phyloP scores from a whole-genome alignment of 768 basidiomycete genomes.

The Boletus patriciae region DNA sequence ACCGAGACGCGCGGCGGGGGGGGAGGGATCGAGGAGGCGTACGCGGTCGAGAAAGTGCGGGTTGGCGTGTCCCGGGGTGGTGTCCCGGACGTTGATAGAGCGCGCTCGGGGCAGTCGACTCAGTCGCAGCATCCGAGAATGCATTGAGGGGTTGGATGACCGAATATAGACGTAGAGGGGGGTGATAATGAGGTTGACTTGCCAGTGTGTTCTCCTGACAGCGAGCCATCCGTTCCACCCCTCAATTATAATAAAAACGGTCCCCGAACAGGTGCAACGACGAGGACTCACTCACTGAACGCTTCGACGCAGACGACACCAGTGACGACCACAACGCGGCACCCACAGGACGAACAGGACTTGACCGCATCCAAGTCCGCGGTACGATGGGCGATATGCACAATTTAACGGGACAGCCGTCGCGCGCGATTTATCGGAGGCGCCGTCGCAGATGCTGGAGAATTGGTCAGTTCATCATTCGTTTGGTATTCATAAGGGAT shows the following conservation, averaged over 20 bases:
- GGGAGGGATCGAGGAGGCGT: slow-evolving; percentile 15
- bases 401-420: slow-evolving; percentile 84
- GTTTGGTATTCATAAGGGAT: neutral
- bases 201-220: no score
- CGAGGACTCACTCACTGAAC: no score
- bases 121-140: neutral
- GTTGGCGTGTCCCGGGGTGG: slow-evolving; percentile 15
- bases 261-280: no score
- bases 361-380: no score
- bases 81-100: neutral
- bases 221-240: no score
- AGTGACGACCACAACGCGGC: no score
- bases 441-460: slow-evolving; percentile 90
- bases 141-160: neutral
- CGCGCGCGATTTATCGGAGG: slow-evolving; percentile 83
- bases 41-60: slow-evolving; percentile 13
- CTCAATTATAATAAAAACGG: no score
- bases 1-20: slow-evolving; percentile 17
- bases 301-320: no score
- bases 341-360: no score
- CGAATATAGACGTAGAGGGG: no score
- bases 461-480: slow-evolving; percentile 57
- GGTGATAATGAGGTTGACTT: no score
- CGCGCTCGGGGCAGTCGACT: neutral
- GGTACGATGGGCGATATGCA: slow-evolving; percentile 60